Base-by-base conservation (phyloP, 352 stramenopile species). In the Globisporangium alternatum region DNA sequence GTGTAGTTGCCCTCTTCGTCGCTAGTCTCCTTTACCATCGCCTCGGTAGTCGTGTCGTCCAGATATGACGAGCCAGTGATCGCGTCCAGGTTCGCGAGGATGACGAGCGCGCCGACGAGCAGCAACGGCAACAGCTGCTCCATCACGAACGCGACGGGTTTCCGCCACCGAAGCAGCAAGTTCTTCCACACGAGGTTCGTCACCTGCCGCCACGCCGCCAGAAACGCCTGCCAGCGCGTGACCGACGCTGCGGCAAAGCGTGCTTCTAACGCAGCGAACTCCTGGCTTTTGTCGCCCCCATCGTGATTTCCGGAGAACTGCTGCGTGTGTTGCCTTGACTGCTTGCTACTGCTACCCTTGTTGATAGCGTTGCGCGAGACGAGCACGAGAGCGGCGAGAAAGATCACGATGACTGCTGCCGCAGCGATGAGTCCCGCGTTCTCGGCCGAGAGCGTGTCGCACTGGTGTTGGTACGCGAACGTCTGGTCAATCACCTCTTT, bases 131-230 rank as follows among this genome's bases (percentile, higher is more conserved):
- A 62, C 48, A 79, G 39, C 31, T 76, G 58, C 41, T 83, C 72
- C 21, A 79, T 55, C 17, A 78, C 44, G 43, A 81, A 52, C 7
- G 62, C 59, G 2, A 75, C 45, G 13, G 70, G 76, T 17, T 66
- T 61, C 17, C 64, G 70, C 25, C 65, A 49, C 12, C 70, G 65
- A 1, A 81, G 64, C 53, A 77, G 30, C 17, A 80, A 43, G 62
- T 83, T 83, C 41, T 80, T 83, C 72, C 75, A 81, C 44, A 82
- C 61, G 47, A 80, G 65, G 55, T 75, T 72, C 49, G 48, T 30
- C 48, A 78, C 48, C 59, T 80, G 75, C 15, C 60, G 59, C 58
- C 58, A 68, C 56, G 21, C 52, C 57, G 44, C 41, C 8, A 62
- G 22, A 21, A 68, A 56, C 10, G 56, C 39, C 28, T 62, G 39